Evolutionary conservation across 371 early-diverging fungal genomes (phyloP).

Genomic region (Parasitella parasitica): DNA sequence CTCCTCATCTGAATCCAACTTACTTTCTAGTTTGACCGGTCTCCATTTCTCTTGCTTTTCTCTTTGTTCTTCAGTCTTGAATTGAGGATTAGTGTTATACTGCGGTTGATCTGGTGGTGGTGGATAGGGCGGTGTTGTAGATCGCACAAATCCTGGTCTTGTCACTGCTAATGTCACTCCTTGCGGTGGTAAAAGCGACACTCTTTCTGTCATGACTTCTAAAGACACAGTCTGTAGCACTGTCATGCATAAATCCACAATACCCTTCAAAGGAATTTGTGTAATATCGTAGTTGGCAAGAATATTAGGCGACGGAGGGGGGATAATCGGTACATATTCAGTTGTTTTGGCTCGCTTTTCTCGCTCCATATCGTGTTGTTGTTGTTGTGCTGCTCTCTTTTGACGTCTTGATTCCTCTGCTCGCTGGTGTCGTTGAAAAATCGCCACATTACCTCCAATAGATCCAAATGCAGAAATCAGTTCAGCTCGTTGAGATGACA

Average conservation of each 20-base stretch:
- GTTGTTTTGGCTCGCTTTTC: conserved; percentile 20
- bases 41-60: not conserved
- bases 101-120: conserved; percentile 23
- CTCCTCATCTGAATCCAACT: conserved; percentile 17
- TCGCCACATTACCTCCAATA: conserved; percentile 45
- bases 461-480: conserved; percentile 37
- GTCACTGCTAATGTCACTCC: conserved; percentile 23
- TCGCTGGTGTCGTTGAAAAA: conserved; percentile 33
- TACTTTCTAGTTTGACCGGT: not conserved
- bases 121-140: conserved; percentile 22
- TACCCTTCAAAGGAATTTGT: conserved; percentile 31
- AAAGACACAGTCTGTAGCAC: conserved; percentile 38
- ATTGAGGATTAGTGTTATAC: conserved; percentile 7
- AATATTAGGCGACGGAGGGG: conserved; percentile 13
- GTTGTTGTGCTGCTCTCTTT: conserved; percentile 7
- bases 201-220: conserved; percentile 31
- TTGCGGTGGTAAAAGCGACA: conserved; percentile 17
- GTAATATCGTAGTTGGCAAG: conserved; percentile 41
- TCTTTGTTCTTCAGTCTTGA: conserved; percentile 8
- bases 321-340: conserved; percentile 12
- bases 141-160: conserved; percentile 16
- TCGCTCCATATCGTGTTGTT: conserved; percentile 11
- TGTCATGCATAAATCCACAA: conserved; percentile 41
- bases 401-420: conserved; percentile 25
- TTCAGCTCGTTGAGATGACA: conserved; percentile 28